These are phyloP conservation scores for Xylaria multiplex DNA, from an alignment of 2,329 filamentous ascomycete genomes.

Conservation along the genomic window DNA sequence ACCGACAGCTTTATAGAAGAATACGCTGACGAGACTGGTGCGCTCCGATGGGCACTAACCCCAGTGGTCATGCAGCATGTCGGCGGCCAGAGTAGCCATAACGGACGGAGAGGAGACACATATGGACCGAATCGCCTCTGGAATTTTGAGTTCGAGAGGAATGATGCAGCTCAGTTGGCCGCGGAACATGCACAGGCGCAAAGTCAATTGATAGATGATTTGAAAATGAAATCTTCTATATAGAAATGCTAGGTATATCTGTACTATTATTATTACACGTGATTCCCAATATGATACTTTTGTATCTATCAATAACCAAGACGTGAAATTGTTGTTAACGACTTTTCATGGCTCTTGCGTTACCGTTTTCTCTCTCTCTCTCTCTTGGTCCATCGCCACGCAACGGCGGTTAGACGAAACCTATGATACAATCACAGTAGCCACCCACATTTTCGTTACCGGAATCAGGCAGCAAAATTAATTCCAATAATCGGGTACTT, in stretches of 20 bases:
- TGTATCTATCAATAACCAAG: not conserved
- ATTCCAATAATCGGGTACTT: too few relatives aligned
- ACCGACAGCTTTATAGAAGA: slow-evolving; percentile 46
- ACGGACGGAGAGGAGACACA: slow-evolving; percentile 34
- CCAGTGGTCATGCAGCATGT: slow-evolving; percentile 47
- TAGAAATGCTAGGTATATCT: not conserved
- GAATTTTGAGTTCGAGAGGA: slow-evolving; percentile 41
- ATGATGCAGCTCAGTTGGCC: slow-evolving; percentile 41
- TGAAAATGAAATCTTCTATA: not conserved
- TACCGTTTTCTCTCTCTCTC: not conserved
- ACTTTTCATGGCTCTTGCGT: too few relatives aligned
- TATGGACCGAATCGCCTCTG: slow-evolving; percentile 36
- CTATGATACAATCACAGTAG: too few relatives aligned
- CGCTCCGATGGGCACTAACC: slow-evolving; percentile 44
- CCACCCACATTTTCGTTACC: too few relatives aligned
- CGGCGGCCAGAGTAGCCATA: slow-evolving; percentile 44
- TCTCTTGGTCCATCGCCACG: too few relatives aligned
- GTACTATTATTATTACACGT: too few relatives aligned
- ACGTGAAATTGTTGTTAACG: too few relatives aligned
- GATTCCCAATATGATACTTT: too few relatives aligned
- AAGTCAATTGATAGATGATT: not conserved
- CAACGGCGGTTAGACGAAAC: too few relatives aligned
- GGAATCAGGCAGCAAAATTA: too few relatives aligned
- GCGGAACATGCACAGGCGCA: slow-evolving; percentile 35
- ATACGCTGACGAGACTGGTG: slow-evolving; percentile 37